Evolutionary conservation across 1,284 basidiomycete genomes (phyloP).

Genomic region (Sporisorium sorghi): DNA sequence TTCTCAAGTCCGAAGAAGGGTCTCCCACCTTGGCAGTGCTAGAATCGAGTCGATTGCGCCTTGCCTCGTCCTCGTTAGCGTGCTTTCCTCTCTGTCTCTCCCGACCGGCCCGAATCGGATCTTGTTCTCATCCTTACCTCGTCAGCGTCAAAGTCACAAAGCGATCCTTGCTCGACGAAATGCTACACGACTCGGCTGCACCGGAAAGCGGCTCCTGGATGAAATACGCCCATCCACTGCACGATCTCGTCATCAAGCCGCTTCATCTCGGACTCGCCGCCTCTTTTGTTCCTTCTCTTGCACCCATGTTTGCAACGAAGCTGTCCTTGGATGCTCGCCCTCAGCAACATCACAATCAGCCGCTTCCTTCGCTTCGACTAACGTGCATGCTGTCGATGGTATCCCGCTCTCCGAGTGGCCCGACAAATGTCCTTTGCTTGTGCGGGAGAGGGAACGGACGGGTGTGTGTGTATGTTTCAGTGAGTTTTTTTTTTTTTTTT

Average conservation of each 20-base stretch:
- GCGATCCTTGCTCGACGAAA: no score
- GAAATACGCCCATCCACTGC: neutral
- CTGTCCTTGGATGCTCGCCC: no score
- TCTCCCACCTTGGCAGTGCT: neutral
- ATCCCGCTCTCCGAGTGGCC: neutral
- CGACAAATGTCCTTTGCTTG: neutral
- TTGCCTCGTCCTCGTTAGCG: neutral
- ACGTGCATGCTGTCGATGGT: neutral
- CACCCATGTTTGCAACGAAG: neutral
- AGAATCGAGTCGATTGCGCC: slow-evolving; percentile 5
- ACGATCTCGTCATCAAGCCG: slow-evolving; percentile 4
- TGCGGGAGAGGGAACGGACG: neutral
- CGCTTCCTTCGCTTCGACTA: neutral
- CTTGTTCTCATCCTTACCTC: neutral
- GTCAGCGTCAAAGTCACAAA: no score
- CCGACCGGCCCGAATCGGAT: neutral
- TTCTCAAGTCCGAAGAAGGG: neutral
- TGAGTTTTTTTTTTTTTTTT: neutral
- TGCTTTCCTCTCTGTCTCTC: neutral
- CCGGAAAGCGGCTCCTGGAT: slow-evolving; percentile 1
- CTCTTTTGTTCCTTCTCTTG: neutral
- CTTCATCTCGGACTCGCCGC: neutral
- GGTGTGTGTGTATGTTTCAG: no score
- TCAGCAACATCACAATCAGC: no score
- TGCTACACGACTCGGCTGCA: no score